phyloP scores from a whole-genome alignment of 495 filamentous ascomycete species.

The Cenococcum geophilum region DNA sequence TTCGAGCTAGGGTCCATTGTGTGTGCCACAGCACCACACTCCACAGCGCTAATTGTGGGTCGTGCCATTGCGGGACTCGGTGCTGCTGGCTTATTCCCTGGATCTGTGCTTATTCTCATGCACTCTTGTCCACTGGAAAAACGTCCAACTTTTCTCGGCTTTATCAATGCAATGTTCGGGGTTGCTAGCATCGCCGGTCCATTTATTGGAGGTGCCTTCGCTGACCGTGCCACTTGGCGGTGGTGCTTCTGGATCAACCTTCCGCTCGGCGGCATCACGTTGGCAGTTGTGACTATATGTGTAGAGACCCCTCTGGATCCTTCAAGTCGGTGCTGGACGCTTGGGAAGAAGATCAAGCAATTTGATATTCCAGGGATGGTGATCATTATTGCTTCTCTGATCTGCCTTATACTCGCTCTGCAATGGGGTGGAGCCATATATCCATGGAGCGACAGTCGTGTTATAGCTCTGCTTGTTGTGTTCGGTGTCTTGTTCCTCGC shows the following conservation, averaged over 20 bases:
- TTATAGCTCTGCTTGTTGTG: constrained; percentile 66
- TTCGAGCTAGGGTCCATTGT: constrained; percentile 45
- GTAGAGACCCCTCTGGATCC: constrained; percentile 46
- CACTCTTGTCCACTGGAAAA: constrained; percentile 8
- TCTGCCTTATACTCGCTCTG: constrained; percentile 69
- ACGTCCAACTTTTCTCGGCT: constrained; percentile 37
- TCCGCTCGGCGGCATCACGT: constrained; percentile 51
- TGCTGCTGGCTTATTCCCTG: constrained; percentile 16
- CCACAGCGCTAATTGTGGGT: constrained; percentile 44
- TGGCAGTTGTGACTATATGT: constrained; percentile 49
- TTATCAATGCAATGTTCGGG: constrained; percentile 72
- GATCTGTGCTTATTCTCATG: constrained; percentile 12
- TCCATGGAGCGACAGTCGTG: constrained; percentile 56
- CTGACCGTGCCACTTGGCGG: constrained; percentile 56
- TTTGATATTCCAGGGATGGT: constrained; percentile 62
- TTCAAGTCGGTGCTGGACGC: constrained; percentile 3
- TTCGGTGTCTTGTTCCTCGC: constrained; percentile 56
- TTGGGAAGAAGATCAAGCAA: constrained; percentile 47
- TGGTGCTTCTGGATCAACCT: constrained; percentile 72
- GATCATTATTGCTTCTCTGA: constrained; percentile 65
- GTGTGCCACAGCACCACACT: constrained; percentile 43
- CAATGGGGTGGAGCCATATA: constrained; percentile 80
- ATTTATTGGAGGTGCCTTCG: constrained; percentile 63
- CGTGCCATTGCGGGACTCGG: constrained; percentile 42
- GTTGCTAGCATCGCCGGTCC: constrained; percentile 61